These are phyloP conservation scores for Talaromyces thailandensis DNA, from an alignment of 495 filamentous ascomycete genomes.

Conservation along the genomic window DNA sequence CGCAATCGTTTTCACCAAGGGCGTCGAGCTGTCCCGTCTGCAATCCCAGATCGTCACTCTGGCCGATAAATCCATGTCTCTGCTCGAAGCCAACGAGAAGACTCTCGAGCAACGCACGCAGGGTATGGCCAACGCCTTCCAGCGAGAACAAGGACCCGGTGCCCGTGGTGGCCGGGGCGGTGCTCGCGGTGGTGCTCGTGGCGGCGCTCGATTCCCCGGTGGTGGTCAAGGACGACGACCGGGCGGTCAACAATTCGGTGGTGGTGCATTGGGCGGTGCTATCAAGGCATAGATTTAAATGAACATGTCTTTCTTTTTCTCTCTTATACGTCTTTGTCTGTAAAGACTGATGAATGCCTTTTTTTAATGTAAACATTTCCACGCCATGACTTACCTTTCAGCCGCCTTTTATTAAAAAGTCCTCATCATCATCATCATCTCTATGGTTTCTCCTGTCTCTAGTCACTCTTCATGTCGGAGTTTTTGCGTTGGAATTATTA, in stretches of 20 bases:
- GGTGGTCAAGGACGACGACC: slow-evolving; percentile 42
- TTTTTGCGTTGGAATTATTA: neutral
- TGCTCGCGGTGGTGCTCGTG: slow-evolving; percentile 59
- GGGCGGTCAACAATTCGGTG: slow-evolving; percentile 54
- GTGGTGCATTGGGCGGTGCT: slow-evolving; percentile 54
- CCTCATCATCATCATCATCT: neutral
- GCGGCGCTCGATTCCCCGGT: slow-evolving; percentile 47
- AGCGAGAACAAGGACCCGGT: slow-evolving; percentile 71
- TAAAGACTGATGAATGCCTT: neutral
- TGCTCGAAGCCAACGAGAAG: slow-evolving; percentile 96
- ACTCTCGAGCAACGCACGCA: slow-evolving; percentile 94
- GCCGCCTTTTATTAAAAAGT: neutral
- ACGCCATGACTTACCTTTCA: neutral
- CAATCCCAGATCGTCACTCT: slow-evolving; percentile 92
- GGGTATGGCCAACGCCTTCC: slow-evolving; percentile 90
- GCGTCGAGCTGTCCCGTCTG: slow-evolving; percentile 90
- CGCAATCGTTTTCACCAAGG: slow-evolving; percentile 98
- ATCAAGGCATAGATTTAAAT: slow-evolving; percentile 49
- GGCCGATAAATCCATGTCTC: slow-evolving; percentile 86
- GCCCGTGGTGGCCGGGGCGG: slow-evolving; percentile 58
- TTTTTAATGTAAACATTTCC: slow-evolving; percentile 1
- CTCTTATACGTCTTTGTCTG: slow-evolving; percentile 9
- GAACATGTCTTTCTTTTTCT: slow-evolving; percentile 9
- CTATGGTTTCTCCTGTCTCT: slow-evolving; percentile 5
- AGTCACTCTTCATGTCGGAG: slow-evolving; percentile 2